These are phyloP conservation scores for Linnemannia zychae DNA, from an alignment of 192 early-diverging fungal species.

Conservation along the genomic window DNA sequence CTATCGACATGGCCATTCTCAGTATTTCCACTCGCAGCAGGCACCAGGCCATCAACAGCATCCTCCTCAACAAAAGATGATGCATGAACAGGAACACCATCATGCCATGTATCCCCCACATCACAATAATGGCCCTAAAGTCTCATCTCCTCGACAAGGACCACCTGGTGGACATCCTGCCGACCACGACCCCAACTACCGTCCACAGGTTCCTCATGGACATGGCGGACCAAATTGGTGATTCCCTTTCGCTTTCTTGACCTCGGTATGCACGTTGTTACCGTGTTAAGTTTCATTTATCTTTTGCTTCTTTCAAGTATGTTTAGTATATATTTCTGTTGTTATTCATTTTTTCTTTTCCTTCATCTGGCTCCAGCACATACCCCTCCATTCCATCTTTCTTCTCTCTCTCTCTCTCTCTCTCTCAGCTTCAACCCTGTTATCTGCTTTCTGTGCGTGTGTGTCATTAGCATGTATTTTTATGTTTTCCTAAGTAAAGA, in stretches of 20 bases:
- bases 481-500: constrained; percentile 6
- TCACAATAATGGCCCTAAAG: constrained; percentile 13
- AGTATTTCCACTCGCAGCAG: constrained; percentile 20
- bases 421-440: not conserved
- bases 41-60: constrained; percentile 14
- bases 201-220: constrained; percentile 28
- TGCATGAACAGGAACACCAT: constrained; percentile 30
- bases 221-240: constrained; percentile 28
- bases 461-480: constrained; percentile 13
- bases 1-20: constrained; percentile 9
- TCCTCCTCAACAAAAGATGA: constrained; percentile 20
- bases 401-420: constrained; percentile 1
- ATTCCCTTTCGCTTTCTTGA: not conserved
- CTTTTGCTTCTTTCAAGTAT: not conserved
- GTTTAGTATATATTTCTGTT: not conserved
- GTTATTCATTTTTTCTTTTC: not conserved
- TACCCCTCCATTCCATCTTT: not conserved
- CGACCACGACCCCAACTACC: constrained; percentile 46
- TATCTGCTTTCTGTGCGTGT: constrained; percentile 5
- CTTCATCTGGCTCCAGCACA: not conserved
- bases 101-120: constrained; percentile 18
- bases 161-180: constrained; percentile 23
- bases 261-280: not conserved
- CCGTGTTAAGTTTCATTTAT: not conserved
- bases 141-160: constrained; percentile 34